Evolutionary conservation across 2,329 filamentous ascomycete species (phyloP).

Genomic region (Biscogniauxia marginata): DNA sequence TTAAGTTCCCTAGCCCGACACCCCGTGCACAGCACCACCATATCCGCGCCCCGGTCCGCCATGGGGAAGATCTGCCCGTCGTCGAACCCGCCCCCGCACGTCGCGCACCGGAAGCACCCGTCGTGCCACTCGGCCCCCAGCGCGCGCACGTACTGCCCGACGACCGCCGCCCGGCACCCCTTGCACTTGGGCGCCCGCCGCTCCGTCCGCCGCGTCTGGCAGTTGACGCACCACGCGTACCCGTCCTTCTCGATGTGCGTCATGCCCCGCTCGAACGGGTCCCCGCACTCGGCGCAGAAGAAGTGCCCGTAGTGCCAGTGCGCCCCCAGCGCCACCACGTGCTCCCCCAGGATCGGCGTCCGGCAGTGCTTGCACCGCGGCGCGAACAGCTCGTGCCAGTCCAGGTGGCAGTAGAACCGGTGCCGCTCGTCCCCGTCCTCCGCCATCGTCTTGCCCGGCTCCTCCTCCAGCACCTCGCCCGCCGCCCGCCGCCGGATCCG

Average conservation of each 20-base stretch:
- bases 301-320: constrained; percentile 98
- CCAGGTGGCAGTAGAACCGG: constrained; percentile 96
- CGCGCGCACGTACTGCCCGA: constrained; percentile 86
- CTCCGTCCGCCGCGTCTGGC: constrained; percentile 89
- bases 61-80: constrained; percentile 66
- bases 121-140: constrained; percentile 93
- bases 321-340: constrained; percentile 88
- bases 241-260: constrained; percentile 90
- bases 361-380: constrained; percentile 94
- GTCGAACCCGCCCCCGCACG: constrained; percentile 59
- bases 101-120: constrained; percentile 79
- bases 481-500: constrained; percentile 64
- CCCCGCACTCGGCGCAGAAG: constrained; percentile 97
- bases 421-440: constrained; percentile 72
- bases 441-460: constrained; percentile 60
- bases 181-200: constrained; percentile 84
- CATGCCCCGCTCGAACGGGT: constrained; percentile 76
- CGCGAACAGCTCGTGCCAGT: constrained; percentile 93
- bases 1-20: constrained; percentile 63
- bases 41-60: constrained; percentile 45
- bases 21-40: constrained; percentile 58
- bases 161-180: constrained; percentile 79
- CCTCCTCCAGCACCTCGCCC: constrained; percentile 60
- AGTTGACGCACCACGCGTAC: constrained; percentile 93
- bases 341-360: constrained; percentile 93